Evolutionary conservation across 73 alveolate species (phyloP).

Genomic region (Uronychia setigera): DNA sequence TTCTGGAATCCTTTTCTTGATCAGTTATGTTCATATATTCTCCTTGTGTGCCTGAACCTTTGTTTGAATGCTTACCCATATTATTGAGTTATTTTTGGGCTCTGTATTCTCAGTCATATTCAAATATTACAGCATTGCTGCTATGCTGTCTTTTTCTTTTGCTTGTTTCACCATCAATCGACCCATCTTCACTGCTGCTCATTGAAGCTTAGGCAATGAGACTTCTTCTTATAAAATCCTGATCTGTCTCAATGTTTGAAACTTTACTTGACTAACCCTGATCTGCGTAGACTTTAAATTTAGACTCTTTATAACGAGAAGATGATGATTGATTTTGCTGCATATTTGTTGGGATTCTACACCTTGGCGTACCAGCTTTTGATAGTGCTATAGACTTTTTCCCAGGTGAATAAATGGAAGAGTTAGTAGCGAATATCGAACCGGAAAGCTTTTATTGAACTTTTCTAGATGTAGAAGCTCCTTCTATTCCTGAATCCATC

Average conservation of each 20-base stretch:
- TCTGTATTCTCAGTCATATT: too few species aligned
- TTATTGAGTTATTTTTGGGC: too few species aligned
- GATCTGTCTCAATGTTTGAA: neutral
- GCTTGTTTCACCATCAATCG: neutral
- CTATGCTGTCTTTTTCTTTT: neutral
- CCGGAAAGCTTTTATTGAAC: neutral
- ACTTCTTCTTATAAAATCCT: neutral
- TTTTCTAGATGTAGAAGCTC: neutral
- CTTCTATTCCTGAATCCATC: neutral
- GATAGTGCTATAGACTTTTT: neutral
- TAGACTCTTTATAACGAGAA: neutral
- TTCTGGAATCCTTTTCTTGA: neutral
- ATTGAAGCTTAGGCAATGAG: neutral
- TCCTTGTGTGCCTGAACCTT: neutral
- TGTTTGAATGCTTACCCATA: neutral
- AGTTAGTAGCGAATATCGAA: neutral
- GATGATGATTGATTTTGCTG: too few species aligned
- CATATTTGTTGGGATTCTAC: neutral
- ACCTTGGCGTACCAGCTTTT: neutral
- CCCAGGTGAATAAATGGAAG: too few species aligned
- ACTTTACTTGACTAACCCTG: neutral
- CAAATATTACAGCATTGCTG: neutral
- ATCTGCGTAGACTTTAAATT: neutral
- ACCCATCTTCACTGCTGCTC: neutral
- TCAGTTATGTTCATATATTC: neutral